A percentile compares a stretch with the other conserved stretches of the same genome.
Evolutionary conservation across 768 basidiomycete species (phyloP).

Genomic region (Hypsizygus marmoreus): DNA sequence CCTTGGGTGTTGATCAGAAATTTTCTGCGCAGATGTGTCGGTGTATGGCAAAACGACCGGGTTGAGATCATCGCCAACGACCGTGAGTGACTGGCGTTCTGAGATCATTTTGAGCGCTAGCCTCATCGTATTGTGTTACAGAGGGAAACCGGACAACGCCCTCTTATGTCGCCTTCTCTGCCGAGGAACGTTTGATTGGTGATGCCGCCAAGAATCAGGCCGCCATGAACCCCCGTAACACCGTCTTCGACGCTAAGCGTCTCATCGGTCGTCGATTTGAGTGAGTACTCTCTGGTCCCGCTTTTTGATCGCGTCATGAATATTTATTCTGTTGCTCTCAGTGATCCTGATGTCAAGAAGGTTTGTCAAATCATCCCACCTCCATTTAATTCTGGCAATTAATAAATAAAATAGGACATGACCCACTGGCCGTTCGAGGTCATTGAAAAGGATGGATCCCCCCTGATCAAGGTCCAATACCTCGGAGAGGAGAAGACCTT

Average conservation of each 20-base stretch:
- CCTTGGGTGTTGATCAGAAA: conserved; percentile 18
- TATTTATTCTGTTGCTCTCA: conserved; percentile 28
- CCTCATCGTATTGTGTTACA: conserved; percentile 26
- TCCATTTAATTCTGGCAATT: conserved; percentile 11
- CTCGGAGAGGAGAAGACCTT: conserved; percentile 94
- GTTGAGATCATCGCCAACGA: conserved; percentile 99
- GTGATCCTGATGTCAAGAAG: conserved; percentile 94
- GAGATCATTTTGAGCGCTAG: neutral
- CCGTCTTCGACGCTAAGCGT: conserved; percentile 99
- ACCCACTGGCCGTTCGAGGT: conserved; percentile 97
- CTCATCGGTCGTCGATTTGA: conserved; percentile 97
- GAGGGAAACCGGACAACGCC: conserved; percentile 99
- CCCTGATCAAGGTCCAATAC: conserved; percentile 95
- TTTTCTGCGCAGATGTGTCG: conserved; percentile 75
- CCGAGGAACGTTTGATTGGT: conserved; percentile 95
- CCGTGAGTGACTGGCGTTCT: conserved; percentile 64
- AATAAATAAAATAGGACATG: conserved; percentile 68
- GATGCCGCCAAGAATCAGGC: conserved; percentile 99
- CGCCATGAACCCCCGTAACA: conserved; percentile 99
- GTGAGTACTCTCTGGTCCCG: conserved; percentile 43
- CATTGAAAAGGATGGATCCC: conserved; percentile 95
- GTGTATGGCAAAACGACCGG: conserved; percentile 99
- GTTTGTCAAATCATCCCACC: conserved; percentile 36
- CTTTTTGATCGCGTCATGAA: conserved; percentile 10
- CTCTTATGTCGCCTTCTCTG: conserved; percentile 98